Evolutionary conservation across 345 rosid genomes (phyloP).

Genomic region (Anastatica hierochuntica): DNA sequence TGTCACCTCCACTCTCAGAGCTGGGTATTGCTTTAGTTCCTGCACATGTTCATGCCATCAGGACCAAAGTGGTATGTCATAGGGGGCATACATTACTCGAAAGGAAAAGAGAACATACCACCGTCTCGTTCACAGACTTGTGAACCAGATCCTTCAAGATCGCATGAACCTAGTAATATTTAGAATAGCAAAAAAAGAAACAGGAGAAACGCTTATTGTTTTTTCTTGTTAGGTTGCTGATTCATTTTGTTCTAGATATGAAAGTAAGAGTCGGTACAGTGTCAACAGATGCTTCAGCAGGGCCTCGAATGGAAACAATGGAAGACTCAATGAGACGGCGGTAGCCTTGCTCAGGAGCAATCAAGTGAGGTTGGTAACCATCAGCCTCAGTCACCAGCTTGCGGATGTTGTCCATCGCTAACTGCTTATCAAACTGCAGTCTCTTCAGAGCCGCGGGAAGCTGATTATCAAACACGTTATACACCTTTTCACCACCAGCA

Average conservation of each 20-base stretch:
- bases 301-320: conserved; percentile 80
- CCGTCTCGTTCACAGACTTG: conserved; percentile 84
- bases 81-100: not conserved
- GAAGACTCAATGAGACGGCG: conserved; percentile 97
- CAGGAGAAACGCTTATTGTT: not conserved
- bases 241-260: conserved; percentile 1
- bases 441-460: conserved; percentile 98
- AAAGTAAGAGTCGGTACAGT: conserved; percentile 50
- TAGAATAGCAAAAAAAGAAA: not conserved
- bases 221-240: not conserved
- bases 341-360: conserved; percentile 99
- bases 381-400: conserved; percentile 99
- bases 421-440: conserved; percentile 96
- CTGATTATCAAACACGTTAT: conserved; percentile 91
- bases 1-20: conserved; percentile 77
- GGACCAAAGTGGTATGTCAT: not conserved
- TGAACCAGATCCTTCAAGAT: conserved; percentile 91
- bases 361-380: conserved; percentile 98
- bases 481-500: conserved; percentile 93
- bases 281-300: conserved; percentile 99
- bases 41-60: conserved; percentile 29
- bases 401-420: conserved; percentile 91
- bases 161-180: conserved; percentile 56
- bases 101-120: conserved; percentile 37
- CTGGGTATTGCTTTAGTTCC: conserved; percentile 98